phyloP scores from a whole-genome alignment of 2,329 filamentous ascomycete genomes.

The Boeremia exigua region DNA sequence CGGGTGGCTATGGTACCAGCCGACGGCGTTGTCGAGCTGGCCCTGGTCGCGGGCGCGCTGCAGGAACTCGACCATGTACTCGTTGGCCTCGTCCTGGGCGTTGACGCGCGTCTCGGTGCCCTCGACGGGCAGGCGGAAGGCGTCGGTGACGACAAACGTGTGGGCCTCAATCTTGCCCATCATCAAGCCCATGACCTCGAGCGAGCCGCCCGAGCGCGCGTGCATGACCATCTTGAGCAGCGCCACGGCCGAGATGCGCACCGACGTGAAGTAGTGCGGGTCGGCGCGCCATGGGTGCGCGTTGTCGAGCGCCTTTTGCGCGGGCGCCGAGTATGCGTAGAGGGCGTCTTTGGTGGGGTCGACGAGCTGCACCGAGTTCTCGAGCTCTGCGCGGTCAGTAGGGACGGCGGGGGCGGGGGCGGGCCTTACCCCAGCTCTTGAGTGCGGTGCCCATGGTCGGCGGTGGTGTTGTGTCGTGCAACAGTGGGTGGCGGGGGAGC shows the following conservation, averaged over 20 bases:
- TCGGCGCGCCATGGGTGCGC: slow-evolving; percentile 78
- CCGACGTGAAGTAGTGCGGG: slow-evolving; percentile 87
- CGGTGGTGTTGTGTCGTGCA: too few relatives aligned
- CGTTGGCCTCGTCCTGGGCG: slow-evolving; percentile 92
- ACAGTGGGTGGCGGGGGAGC: slow-evolving; percentile 34
- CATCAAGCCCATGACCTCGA: slow-evolving; percentile 99
- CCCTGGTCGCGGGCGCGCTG: slow-evolving; percentile 75
- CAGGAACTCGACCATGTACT: slow-evolving; percentile 92
- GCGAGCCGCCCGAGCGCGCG: slow-evolving; percentile 86
- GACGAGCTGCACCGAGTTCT: slow-evolving; percentile 80
- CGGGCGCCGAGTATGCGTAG: slow-evolving; percentile 77
- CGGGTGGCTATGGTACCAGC: slow-evolving; percentile 98
- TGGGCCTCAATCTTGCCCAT: slow-evolving; percentile 88
- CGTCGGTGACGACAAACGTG: slow-evolving; percentile 90
- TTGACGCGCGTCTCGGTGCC: slow-evolving; percentile 99
- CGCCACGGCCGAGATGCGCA: slow-evolving; percentile 91
- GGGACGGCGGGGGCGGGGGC: slow-evolving; percentile 13
- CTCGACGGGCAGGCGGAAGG: slow-evolving; percentile 91
- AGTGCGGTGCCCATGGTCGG: slow-evolving; percentile 43
- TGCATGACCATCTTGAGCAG: slow-evolving; percentile 99
- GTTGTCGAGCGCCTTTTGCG: slow-evolving; percentile 70
- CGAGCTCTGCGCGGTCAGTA: slow-evolving; percentile 70
- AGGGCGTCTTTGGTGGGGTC: slow-evolving; percentile 89
- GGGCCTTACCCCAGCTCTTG: slow-evolving; percentile 46
- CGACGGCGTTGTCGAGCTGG: slow-evolving; percentile 87